Conservation (phyloP, 148 eudicot genomes). For the Drosera capensis region DNA sequence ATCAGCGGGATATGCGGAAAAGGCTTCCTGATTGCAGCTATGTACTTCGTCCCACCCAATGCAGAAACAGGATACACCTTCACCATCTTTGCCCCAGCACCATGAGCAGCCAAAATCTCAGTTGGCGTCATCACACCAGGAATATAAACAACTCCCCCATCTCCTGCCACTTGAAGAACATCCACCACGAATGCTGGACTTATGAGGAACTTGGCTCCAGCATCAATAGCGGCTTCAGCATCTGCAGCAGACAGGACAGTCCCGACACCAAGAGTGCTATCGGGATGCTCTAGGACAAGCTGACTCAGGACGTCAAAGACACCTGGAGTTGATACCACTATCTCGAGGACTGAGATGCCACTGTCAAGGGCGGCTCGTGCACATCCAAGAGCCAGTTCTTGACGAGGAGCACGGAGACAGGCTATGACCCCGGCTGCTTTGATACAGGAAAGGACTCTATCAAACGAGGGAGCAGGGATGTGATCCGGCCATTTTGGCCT, state of each 20-base stretch:
- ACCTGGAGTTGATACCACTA: not conserved
- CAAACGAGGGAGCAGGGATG: no score
- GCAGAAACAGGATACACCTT: constrained; percentile 89
- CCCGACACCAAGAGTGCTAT: constrained; percentile 29
- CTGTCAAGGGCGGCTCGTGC: not conserved
- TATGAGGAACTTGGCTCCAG: constrained; percentile 78
- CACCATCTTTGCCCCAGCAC: constrained; percentile 63
- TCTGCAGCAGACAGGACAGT: constrained; percentile 51
- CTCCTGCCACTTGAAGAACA: constrained; percentile 27
- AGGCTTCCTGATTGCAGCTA: constrained; percentile 62
- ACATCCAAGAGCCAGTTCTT: not conserved
- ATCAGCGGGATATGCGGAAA: constrained; percentile 73
- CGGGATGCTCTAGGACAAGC: not conserved
- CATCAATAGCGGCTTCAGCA: constrained; percentile 47
- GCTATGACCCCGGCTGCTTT: no score
- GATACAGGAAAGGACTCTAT: no score
- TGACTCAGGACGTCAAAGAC: not conserved
- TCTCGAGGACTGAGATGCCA: not conserved
- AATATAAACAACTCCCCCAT: constrained; percentile 47
- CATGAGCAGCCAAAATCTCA: constrained; percentile 60
- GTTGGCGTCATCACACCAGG: constrained; percentile 97
- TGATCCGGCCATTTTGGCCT: no score
- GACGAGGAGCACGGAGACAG: no score
- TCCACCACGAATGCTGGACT: constrained; percentile 91
- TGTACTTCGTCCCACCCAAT: constrained; percentile 57